These are phyloP conservation scores for Syzygium syzygioides DNA, from an alignment of 441 rosid species.

Conservation along the genomic window DNA sequence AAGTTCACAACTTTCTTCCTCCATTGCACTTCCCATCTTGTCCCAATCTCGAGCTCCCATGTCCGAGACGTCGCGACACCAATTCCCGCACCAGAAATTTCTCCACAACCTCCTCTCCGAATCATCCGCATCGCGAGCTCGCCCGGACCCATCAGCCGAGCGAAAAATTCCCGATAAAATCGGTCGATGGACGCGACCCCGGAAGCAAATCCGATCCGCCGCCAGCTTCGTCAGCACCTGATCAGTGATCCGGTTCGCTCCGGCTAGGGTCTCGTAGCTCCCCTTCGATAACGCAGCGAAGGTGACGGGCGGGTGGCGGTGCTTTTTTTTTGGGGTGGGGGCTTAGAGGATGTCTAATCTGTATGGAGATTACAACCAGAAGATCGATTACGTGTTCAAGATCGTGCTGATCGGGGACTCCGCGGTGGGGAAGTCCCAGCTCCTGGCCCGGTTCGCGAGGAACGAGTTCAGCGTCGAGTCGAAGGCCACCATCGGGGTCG, in stretches of 20 bases:
- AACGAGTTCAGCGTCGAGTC: slow-evolving; percentile 56
- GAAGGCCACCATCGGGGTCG: slow-evolving; percentile 57
- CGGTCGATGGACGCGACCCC: not conserved
- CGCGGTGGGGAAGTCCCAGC: slow-evolving; percentile 52
- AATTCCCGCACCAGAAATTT: not conserved
- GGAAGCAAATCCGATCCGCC: not conserved
- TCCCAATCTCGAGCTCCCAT: not conserved
- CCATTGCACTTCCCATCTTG: not conserved
- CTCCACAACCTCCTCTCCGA: not conserved
- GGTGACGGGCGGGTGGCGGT: not conserved
- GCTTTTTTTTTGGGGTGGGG: not conserved
- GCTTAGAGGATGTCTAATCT: slow-evolving; percentile 49
- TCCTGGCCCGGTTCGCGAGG: slow-evolving; percentile 48
- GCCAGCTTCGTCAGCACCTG: not conserved
- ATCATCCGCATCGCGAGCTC: not conserved
- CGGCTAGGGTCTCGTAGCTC: not conserved
- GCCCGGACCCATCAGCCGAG: not conserved
- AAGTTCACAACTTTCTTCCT: not conserved
- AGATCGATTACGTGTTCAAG: slow-evolving; percentile 77
- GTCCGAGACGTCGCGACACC: not conserved
- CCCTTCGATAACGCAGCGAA: not conserved
- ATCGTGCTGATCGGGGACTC: slow-evolving; percentile 55
- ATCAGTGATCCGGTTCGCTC: not conserved
- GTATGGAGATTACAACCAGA: slow-evolving; percentile 62
- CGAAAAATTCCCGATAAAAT: not conserved